Conservation (phyloP, 768 basidiomycete species). For the Aureoboletus auriporus region DNA sequence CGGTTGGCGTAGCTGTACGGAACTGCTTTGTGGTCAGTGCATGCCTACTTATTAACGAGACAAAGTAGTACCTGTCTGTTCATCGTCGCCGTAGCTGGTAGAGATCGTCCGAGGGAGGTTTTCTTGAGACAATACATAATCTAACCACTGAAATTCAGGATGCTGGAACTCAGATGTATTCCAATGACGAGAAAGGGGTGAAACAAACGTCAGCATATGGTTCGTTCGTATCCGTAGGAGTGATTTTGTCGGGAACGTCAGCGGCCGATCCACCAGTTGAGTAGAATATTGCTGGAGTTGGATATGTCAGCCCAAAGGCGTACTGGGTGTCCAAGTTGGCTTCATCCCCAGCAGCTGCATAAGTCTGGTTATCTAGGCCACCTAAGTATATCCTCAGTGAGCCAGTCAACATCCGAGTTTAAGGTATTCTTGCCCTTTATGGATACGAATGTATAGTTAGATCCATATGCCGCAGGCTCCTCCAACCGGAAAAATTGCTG, state of each 20-base stretch:
- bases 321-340: conserved; percentile 68
- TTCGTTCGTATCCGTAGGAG: conserved; percentile 43
- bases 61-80: conserved; percentile 54
- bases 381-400: conserved; percentile 35
- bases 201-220: conserved; percentile 41
- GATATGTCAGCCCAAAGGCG: conserved; percentile 61
- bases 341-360: conserved; percentile 51
- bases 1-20: conserved; percentile 55
- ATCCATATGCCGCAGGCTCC: conserved; percentile 43
- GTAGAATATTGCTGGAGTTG: conserved; percentile 55
- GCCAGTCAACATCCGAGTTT: not conserved
- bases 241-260: conserved; percentile 45
- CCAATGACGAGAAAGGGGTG: not conserved
- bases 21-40: conserved; percentile 34
- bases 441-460: conserved; percentile 51
- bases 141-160: conserved; percentile 49
- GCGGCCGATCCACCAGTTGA: conserved; percentile 61
- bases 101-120: conserved; percentile 16
- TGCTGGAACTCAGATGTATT: not conserved
- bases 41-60: not conserved
- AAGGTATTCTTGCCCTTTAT: conserved; percentile 44
- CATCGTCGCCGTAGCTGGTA: conserved; percentile 70
- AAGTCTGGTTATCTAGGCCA: conserved; percentile 55
- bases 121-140: conserved; percentile 44
- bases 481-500: conserved; percentile 47